Base-by-base conservation (phyloP, 495 filamentous ascomycete genomes). In the Lophiostoma macrostomum region DNA sequence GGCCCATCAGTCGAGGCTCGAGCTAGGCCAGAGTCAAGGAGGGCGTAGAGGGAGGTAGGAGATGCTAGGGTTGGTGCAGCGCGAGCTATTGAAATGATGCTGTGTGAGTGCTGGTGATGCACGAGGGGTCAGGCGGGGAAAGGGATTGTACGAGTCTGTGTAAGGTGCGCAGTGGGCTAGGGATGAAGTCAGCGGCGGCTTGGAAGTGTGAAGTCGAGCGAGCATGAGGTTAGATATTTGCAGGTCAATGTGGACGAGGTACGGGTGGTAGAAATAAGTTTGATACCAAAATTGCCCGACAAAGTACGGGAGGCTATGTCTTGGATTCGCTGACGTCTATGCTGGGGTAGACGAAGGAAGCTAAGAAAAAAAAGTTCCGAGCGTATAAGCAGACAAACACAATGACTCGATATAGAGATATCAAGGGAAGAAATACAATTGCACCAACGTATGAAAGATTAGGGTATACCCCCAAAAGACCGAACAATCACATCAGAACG, bases 381-480 rank as follows among this genome's bases (percentile, higher is more conserved):
- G n/a, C n/a, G n/a, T n/a, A n/a, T n/a, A n/a, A n/a, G n/a, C n/a
- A n/a, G n/a, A n/a, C n/a, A n/a, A n/a, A n/a, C n/a, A n/a, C n/a
- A n/a, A n/a, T n/a, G n/a, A n/a, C n/a, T n/a, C n/a, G n/a, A n/a
- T n/a, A 19, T 18, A 29, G 14, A 50, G 22, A 3, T 29, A 40
- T 28, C 7, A 12, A 23, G 20, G 29, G 27, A 37, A 36, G 29
- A 24, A 34, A n/a, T n/a, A n/a, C n/a, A 53, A 22, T 14, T 20
- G 25, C 14, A 29, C 31, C 39, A 53, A 20, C 31, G 28, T 36
- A 38, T 43, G 19, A 16, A 61, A 39, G 30, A 61, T 39, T 41
- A 42, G 58, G 58, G 58, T 61, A 61, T 61, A 28, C 57, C 27
- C 46, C 19, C 47, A 56, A 40, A 40, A 28, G 12, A 38, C 14